Evolutionary conservation across 148 eudicot species (phyloP).

Genomic region (Salicornia ramosissima): DNA sequence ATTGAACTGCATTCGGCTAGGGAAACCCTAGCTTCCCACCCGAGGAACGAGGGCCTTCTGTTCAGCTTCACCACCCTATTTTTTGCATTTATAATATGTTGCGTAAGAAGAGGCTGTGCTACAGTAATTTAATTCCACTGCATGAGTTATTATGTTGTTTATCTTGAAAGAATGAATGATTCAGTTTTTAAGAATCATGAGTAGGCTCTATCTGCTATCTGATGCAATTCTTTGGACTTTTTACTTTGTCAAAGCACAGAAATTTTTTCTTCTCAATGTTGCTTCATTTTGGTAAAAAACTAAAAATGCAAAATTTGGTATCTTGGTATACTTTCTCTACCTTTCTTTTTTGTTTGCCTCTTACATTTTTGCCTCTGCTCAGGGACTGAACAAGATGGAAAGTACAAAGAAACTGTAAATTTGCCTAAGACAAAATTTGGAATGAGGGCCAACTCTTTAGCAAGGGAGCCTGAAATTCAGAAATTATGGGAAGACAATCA

Average conservation of each 20-base stretch:
- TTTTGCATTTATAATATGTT: background rate
- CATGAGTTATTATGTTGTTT: background rate
- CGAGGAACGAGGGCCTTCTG: too few relatives aligned
- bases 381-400: slow-evolving; percentile 80
- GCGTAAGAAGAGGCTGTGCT: background rate
- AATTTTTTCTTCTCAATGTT: background rate
- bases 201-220: background rate
- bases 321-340: background rate
- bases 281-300: background rate
- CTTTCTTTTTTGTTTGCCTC: background rate
- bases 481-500: slow-evolving; percentile 94
- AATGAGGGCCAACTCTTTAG: slow-evolving; percentile 88
- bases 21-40: too few relatives aligned
- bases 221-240: background rate
- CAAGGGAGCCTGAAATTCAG: slow-evolving; percentile 94
- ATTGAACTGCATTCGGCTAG: too few relatives aligned
- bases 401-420: slow-evolving; percentile 86
- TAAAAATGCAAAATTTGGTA: background rate
- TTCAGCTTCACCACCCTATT: too few relatives aligned
- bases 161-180: too few relatives aligned
- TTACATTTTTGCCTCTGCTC: slow-evolving; percentile 14
- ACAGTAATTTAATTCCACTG: background rate
- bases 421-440: slow-evolving; percentile 89
- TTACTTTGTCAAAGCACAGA: background rate
- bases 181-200: too few relatives aligned